These are phyloP conservation scores for Gelatoporia subvermispora DNA, from an alignment of 768 basidiomycete species.

Conservation along the genomic window DNA sequence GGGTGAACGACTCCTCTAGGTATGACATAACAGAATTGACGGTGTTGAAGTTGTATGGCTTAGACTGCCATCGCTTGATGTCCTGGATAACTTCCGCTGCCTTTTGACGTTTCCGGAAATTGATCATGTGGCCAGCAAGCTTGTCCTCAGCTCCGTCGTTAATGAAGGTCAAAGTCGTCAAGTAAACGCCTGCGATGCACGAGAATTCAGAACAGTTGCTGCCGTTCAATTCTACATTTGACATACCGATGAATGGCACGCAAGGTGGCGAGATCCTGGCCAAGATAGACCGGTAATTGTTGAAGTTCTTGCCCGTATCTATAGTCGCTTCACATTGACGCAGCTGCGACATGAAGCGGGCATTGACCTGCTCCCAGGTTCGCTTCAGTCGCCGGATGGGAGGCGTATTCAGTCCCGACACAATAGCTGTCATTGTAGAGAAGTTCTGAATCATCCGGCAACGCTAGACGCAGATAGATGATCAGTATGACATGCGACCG, in stretches of 20 bases:
- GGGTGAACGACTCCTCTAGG: conserved; percentile 73
- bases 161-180: conserved; percentile 95
- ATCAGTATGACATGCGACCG: background rate
- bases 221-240: background rate
- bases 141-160: conserved; percentile 93
- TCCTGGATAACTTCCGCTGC: conserved; percentile 96
- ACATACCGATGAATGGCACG: conserved; percentile 91
- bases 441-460: conserved; percentile 90
- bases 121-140: conserved; percentile 74
- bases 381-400: conserved; percentile 90
- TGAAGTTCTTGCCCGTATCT: conserved; percentile 91
- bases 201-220: background rate
- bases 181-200: conserved; percentile 73
- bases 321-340: conserved; percentile 83
- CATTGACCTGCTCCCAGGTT: conserved; percentile 86
- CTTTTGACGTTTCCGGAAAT: conserved; percentile 93
- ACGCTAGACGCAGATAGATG: conserved; percentile 45
- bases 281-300: conserved; percentile 81
- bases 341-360: conserved; percentile 69
- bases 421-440: conserved; percentile 94
- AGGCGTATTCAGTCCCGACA: conserved; percentile 90
- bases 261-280: conserved; percentile 85
- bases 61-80: conserved; percentile 93
- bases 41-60: conserved; percentile 78
- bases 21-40: conserved; percentile 66